Conservation (phyloP, 2,329 filamentous ascomycete genomes). For the Fusarium agapanthi region DNA sequence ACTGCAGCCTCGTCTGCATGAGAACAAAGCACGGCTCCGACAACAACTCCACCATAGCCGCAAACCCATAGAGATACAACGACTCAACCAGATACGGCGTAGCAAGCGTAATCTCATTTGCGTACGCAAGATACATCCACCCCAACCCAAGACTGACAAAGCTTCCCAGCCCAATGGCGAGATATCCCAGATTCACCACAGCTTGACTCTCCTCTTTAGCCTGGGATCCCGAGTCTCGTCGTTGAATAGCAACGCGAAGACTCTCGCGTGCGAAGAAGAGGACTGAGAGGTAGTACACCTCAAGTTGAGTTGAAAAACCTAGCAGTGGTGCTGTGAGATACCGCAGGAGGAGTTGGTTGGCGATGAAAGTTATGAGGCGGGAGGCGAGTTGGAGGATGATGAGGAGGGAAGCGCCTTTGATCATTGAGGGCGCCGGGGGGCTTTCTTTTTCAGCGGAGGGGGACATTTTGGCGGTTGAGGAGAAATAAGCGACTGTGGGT, state of each 20-base stretch:
- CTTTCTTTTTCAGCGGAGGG: not conserved
- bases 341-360: conserved; percentile 90
- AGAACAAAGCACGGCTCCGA: conserved; percentile 91
- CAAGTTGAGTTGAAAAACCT: conserved; percentile 87
- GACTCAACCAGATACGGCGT: conserved; percentile 70
- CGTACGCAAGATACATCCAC: conserved; percentile 70
- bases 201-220: conserved; percentile 66
- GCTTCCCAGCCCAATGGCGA: conserved; percentile 76
- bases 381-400: conserved; percentile 89
- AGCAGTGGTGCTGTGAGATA: conserved; percentile 86
- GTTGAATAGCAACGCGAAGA: conserved; percentile 88
- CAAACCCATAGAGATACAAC: conserved; percentile 63
- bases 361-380: conserved; percentile 86
- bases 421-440: conserved; percentile 45
- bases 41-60: conserved; percentile 76
- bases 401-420: conserved; percentile 82
- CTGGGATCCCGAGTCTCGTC: conserved; percentile 59
- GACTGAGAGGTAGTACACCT: conserved; percentile 92
- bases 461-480: not conserved
- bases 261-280: conserved; percentile 95
- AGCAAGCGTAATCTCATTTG: conserved; percentile 56
- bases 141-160: conserved; percentile 71
- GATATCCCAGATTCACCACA: conserved; percentile 87
- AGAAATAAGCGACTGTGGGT: not conserved
- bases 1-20: conserved; percentile 82